Evolutionary conservation across 768 basidiomycete genomes (phyloP).

Genomic region (Chalciporus sphaerocephalus): DNA sequence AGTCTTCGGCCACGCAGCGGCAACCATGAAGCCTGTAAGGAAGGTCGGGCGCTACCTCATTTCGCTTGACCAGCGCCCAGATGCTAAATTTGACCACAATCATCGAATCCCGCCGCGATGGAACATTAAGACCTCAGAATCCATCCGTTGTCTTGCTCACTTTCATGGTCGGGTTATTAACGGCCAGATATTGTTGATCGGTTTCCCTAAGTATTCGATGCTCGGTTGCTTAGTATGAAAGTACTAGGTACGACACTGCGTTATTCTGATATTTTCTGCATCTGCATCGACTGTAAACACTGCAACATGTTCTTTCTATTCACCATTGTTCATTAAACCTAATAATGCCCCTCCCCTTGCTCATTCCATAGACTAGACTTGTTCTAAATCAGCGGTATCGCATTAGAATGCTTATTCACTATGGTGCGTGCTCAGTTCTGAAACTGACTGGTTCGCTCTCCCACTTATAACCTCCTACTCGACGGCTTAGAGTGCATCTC

Average conservation of each 20-base stretch:
- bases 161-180: too few relatives aligned
- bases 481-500: not conserved
- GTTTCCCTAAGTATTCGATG: too few relatives aligned
- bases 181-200: too few relatives aligned
- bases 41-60: not conserved
- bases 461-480: constrained; percentile 11
- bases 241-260: not conserved
- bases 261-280: not conserved
- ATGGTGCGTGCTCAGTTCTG: constrained; percentile 8
- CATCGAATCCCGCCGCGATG: not conserved
- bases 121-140: not conserved
- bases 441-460: constrained; percentile 9
- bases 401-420: not conserved
- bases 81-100: not conserved
- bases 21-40: not conserved
- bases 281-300: not conserved
- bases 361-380: not conserved
- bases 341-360: not conserved
- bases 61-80: not conserved
- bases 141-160: not conserved
- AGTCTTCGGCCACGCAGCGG: not conserved
- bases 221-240: too few relatives aligned
- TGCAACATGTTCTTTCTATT: not conserved
- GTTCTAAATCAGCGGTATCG: constrained; percentile 7
- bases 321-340: not conserved